Percentiles rank a stretch among this genome's conserved stretches.
Evolutionary conservation across 371 early-diverging fungal species (phyloP).

Genomic region (Apophysomyces elegans): DNA sequence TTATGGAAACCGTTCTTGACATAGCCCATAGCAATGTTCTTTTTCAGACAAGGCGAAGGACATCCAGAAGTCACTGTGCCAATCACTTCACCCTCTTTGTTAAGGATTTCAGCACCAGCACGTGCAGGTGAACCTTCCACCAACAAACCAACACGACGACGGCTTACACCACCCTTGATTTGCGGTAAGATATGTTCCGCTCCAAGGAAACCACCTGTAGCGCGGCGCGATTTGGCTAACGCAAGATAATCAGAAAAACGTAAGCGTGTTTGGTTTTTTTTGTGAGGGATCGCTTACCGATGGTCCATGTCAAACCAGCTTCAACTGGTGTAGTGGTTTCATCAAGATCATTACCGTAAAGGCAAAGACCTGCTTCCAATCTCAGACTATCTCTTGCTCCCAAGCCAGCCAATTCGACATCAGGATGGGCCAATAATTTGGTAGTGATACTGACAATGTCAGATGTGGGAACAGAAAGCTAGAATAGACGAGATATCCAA

Average conservation of each 20-base stretch:
- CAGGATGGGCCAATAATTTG: conserved; percentile 71
- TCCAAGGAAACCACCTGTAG: conserved; percentile 96
- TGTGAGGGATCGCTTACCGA: conserved; percentile 59
- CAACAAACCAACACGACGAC: conserved; percentile 89
- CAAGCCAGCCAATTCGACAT: conserved; percentile 92
- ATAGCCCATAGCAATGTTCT: conserved; percentile 98
- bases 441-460: conserved; percentile 74
- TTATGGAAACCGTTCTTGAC: conserved; percentile 88
- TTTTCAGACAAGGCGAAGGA: conserved; percentile 91
- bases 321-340: conserved; percentile 93
- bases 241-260: conserved; percentile 8
- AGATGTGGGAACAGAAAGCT: conserved; percentile 84
- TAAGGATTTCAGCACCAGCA: conserved; percentile 76
- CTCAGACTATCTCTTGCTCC: conserved; percentile 96
- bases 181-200: conserved; percentile 84
- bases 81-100: conserved; percentile 62
- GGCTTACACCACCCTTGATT: conserved; percentile 80
- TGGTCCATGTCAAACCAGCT: conserved; percentile 94
- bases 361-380: conserved; percentile 96
- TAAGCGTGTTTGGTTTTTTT: not conserved
- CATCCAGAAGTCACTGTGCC: conserved; percentile 93
- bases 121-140: conserved; percentile 97
- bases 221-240: conserved; percentile 82
- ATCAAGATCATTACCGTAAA: conserved; percentile 96
- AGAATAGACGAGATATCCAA: not conserved